Evolutionary conservation across 1,284 basidiomycete species (phyloP), one percentile per base, ranked within the genome.

Genomic region (Farysia itapuensis): DNA sequence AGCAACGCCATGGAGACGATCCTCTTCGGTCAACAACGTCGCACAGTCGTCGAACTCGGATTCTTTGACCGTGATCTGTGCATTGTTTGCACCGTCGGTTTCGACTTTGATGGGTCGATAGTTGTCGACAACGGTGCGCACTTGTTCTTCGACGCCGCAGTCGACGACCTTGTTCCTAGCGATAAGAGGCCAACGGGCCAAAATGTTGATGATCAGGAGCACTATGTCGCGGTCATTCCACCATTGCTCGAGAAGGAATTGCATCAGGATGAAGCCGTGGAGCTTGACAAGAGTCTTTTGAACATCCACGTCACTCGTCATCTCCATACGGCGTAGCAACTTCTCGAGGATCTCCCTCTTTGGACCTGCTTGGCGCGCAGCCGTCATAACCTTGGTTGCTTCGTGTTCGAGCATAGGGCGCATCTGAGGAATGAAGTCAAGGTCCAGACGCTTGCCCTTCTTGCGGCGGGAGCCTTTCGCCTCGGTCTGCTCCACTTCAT

Each of bases 251-350:
- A 97, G 79, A 33, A 97, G 82, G 72, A 88, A 90, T 35, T 84
- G 86, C 89, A 97, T 92, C 18, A 94, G 80, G 77, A 87, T 89
- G 75, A 95, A 92, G 1, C 92, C 93, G 77, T 95, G 90, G 71
- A 97, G 80, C 22, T 92, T 87, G 84, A 96, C 89, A 41, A 97
- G 81, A 72, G 90, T 85, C 33, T 90, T 84, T 26, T 93, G 82
- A 15, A 90, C 85, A 0, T 83, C 81, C 32, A 84, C 82, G 48
- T 95, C 90, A 28, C 87, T 85, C 1, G 92, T 94, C 66, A 94
- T 86, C 88, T 92, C 73, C 63, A 98, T 85, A 52, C 95, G 86
- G 43, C 85, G 85, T 16, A 99, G 81, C 8, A 98, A 79, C 73
- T 91, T 92, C 45, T 83, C 79, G 42, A 97, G 79, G 57, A 98